phyloP scores from a whole-genome alignment of 768 basidiomycete species.

The Boletus coccyginus region DNA sequence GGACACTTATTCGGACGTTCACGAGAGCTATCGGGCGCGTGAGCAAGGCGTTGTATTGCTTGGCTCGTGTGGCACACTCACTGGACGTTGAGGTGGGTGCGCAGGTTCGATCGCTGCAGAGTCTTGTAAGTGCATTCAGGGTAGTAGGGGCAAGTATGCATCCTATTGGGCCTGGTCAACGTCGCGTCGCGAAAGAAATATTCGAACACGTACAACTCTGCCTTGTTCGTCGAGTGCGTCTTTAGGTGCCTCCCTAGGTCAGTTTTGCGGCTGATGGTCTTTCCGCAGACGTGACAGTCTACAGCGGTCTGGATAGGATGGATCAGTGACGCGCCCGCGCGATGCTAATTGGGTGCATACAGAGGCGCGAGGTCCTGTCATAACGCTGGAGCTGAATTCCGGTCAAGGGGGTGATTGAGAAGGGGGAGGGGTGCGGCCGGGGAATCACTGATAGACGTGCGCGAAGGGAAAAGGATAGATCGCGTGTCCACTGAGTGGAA shows the following conservation, averaged over 20 bases:
- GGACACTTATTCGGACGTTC: not conserved
- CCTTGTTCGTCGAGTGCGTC: conserved; percentile 21
- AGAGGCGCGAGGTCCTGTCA: not conserved
- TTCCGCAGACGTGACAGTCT: conserved; percentile 15
- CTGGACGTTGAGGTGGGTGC: conserved; percentile 29
- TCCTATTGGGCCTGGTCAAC: conserved; percentile 19
- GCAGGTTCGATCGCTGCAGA: conserved; percentile 18
- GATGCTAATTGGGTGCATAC: conserved; percentile 7
- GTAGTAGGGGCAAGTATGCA: conserved; percentile 18
- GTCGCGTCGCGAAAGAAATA: not conserved
- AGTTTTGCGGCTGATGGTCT: conserved; percentile 18
- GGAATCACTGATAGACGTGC: too few species aligned
- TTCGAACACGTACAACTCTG: conserved; percentile 24
- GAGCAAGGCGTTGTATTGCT: not conserved
- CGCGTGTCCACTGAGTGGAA: not conserved
- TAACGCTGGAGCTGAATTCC: not conserved
- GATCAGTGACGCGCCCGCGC: not conserved
- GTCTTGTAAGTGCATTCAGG: conserved; percentile 16
- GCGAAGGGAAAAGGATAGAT: not conserved
- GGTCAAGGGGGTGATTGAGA: not conserved
- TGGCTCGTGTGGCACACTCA: conserved; percentile 15
- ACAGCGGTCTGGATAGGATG: conserved; percentile 1
- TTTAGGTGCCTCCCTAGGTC: conserved; percentile 30
- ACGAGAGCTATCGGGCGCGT: conserved; percentile 7
- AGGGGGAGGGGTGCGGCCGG: not conserved